phyloP scores from a whole-genome alignment of 208 protist genomes.

The Leptomonas pyrrhocoris region DNA sequence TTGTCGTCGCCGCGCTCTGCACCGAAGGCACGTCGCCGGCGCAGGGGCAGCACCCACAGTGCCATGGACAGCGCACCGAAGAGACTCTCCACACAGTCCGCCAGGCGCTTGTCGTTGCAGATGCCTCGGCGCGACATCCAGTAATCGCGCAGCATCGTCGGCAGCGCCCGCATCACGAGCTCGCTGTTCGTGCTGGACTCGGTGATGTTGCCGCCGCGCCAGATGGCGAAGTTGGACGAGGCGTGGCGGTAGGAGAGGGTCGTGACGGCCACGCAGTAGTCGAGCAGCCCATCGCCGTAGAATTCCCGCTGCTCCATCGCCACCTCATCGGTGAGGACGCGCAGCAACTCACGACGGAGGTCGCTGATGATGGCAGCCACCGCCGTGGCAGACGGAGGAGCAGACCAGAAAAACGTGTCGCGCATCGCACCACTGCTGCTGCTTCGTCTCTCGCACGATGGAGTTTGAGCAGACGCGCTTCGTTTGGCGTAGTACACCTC shows the following conservation, averaged over 20 bases:
- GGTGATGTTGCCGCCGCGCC: conserved; percentile 33
- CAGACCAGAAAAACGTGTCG: too few species aligned
- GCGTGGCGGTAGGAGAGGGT: conserved; percentile 23
- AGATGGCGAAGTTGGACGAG: conserved; percentile 22
- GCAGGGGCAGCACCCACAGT: conserved; percentile 48
- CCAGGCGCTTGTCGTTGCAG: conserved; percentile 41
- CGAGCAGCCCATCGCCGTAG: conserved; percentile 56
- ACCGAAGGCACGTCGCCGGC: background rate
- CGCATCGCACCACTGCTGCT: too few species aligned
- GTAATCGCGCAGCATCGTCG: conserved; percentile 29
- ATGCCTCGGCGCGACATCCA: conserved; percentile 28
- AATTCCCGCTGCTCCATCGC: conserved; percentile 48
- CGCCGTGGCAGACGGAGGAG: background rate
- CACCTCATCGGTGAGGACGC: conserved; percentile 26
- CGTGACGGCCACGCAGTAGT: conserved; percentile 35
- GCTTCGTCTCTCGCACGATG: background rate
- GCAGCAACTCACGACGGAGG: conserved; percentile 34
- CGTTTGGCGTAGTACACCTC: conserved; percentile 12
- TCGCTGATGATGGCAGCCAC: conserved; percentile 2
- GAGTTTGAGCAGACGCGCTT: background rate
- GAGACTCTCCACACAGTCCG: conserved; percentile 56
- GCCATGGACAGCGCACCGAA: conserved; percentile 54
- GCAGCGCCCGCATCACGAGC: conserved; percentile 31
- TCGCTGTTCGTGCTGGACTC: conserved; percentile 23
- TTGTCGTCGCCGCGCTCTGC: background rate